A percentile compares a stretch with the other conserved stretches of the same genome.
These are phyloP conservation scores for Thelonectria blattea DNA, from an alignment of 2,329 filamentous ascomycete species.

Conservation along the genomic window DNA sequence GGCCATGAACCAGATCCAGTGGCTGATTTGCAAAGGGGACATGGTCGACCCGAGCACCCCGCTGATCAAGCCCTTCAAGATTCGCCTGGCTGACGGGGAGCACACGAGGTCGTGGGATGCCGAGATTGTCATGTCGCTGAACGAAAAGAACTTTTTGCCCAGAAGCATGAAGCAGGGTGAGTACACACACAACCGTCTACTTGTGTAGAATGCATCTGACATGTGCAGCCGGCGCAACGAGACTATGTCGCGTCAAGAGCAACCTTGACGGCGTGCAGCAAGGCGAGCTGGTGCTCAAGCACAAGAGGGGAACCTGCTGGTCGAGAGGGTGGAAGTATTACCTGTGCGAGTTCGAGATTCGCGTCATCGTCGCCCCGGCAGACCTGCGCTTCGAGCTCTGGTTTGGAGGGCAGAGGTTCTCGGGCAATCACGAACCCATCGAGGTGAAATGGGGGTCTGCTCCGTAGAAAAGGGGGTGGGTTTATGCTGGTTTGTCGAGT, in stretches of 20 bases:
- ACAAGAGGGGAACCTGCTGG: conserved; percentile 44
- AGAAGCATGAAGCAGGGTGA: conserved; percentile 46
- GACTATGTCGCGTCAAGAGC: conserved; percentile 49
- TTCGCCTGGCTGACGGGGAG: conserved; percentile 42
- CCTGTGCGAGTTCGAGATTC: conserved; percentile 54
- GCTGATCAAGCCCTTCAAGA: conserved; percentile 44
- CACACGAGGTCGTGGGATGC: conserved; percentile 47
- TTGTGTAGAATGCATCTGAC: neutral
- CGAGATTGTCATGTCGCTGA: conserved; percentile 48
- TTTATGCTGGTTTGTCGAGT: too few species aligned
- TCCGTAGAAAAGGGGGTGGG: neutral
- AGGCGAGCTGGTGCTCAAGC: conserved; percentile 45
- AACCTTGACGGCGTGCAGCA: conserved; percentile 49
- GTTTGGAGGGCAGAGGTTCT: conserved; percentile 39
- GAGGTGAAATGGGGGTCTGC: conserved; percentile 24
- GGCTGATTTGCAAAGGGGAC: conserved; percentile 46
- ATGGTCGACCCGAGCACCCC: conserved; percentile 44
- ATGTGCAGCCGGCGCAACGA: conserved; percentile 43
- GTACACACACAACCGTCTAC: conserved; percentile 5
- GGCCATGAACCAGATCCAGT: conserved; percentile 34
- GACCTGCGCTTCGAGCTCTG: conserved; percentile 57
- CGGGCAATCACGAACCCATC: conserved; percentile 32
- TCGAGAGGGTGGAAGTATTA: conserved; percentile 46
- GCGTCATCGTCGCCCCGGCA: conserved; percentile 60
- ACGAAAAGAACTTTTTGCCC: conserved; percentile 45